Evolutionary conservation across 2,329 filamentous ascomycete species (phyloP), one percentile per base, ranked within the genome.

Genomic region (Pestalotiopsis sp.): DNA sequence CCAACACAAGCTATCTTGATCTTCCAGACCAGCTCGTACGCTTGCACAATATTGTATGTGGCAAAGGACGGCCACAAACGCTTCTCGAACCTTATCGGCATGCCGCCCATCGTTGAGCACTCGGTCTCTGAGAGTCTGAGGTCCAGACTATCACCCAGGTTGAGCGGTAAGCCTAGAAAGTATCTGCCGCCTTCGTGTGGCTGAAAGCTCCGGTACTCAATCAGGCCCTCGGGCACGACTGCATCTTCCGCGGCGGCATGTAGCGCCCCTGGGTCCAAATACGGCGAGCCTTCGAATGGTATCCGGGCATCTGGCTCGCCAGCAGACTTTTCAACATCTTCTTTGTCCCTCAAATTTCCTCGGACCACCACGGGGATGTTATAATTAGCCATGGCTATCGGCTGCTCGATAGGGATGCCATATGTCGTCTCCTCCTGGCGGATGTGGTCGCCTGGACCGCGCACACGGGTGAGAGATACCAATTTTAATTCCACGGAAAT

Each of bases 31-130:
- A 66, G 20, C 39, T 68, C 23, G 61, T 70, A 63, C 3, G 66
- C 31, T 20, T 45, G n/a, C 17, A 56, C 45, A 36, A 66, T 64
- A 31, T 70, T 70, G 57, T 70, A 70, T 12, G 68, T 68, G 2
- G 49, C 58, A 12, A 66, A 66, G 3, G 66, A 66, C 9, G 68
- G 66, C 41, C 65, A 66, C 9, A 70, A 41, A 0, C 3, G 65
- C 9, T 49, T 63, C 20, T 39, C 49, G 36, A 69, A 69, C 4
- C 41, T 23, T 1, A 13, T 27, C 11, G 39, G 41, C 27, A 14
- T 23, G 11, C 41, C 38, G 3, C 68, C 64, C 1, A 63, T 36
- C 7, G 64, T 45, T 7, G 63, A 57, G n/a, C 39, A 66, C 7
- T 41, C 56, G 17, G 45, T 31, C 9, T 66, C 52, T 2, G 67